A percentile compares a stretch with the other conserved stretches of the same genome.
Evolutionary conservation across 106 monocot species (phyloP).

Genomic region (Gastrodia elata): DNA sequence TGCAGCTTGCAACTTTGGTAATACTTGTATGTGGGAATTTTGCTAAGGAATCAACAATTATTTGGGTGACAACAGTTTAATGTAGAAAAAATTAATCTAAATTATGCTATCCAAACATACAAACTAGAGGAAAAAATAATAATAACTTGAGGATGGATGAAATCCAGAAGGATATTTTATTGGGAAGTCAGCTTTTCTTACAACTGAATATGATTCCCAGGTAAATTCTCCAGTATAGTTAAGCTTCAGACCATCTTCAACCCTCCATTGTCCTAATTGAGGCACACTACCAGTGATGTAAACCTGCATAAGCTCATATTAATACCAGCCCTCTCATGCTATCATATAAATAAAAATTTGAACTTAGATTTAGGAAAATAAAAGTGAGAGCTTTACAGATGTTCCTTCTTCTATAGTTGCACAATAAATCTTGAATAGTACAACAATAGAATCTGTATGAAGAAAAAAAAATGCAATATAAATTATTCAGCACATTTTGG

Average conservation of each 20-base stretch:
- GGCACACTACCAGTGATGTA: constrained; percentile 53
- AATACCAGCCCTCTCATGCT: background rate
- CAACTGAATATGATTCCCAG: constrained; percentile 61
- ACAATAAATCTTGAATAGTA: constrained; percentile 60
- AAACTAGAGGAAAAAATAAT: constrained; percentile 1
- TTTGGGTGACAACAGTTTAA: constrained; percentile 2
- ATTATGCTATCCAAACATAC: background rate
- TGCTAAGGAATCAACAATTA: constrained; percentile 34
- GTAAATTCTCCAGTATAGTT: constrained; percentile 46
- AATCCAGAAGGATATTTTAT: constrained; percentile 83
- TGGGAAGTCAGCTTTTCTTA: constrained; percentile 64
- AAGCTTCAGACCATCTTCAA: constrained; percentile 59
- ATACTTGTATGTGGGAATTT: constrained; percentile 67
- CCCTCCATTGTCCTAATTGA: constrained; percentile 62
- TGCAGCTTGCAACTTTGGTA: constrained; percentile 24
- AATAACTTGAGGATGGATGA: background rate
- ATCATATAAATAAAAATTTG: background rate
- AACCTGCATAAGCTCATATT: constrained; percentile 39
- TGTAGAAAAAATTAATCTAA: background rate
- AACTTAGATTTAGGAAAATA: background rate
- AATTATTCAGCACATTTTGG: background rate
- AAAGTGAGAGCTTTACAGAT: constrained; percentile 30
- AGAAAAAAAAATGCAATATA: background rate
- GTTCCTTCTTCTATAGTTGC: constrained; percentile 43
- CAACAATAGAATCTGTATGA: constrained; percentile 8